phyloP scores from a whole-genome alignment of 768 basidiomycete genomes.

The Suillus occidentalis region DNA sequence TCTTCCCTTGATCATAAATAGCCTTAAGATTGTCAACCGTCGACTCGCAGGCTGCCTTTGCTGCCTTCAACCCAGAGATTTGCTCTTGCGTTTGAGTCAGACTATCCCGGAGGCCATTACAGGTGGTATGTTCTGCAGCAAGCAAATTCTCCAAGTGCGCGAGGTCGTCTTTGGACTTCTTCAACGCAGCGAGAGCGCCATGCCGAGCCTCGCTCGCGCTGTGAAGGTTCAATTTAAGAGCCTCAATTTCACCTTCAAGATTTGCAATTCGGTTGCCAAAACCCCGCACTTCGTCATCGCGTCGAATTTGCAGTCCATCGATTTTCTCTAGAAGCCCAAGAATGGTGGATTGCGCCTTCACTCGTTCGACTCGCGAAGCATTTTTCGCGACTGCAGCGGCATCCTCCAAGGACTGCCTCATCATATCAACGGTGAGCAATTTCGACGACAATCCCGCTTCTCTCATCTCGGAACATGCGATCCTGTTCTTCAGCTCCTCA shows the following conservation, averaged over 20 bases:
- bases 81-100: conserved; percentile 34
- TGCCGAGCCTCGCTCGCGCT: not conserved
- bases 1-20: conserved; percentile 30
- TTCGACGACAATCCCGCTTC: conserved; percentile 2
- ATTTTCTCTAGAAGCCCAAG: conserved; percentile 11
- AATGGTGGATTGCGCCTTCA: conserved; percentile 10
- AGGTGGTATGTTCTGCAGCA: not conserved
- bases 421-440: not conserved
- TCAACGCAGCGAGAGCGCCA: not conserved
- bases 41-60: conserved; percentile 36
- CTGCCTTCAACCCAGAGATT: conserved; percentile 28
- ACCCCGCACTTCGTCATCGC: conserved; percentile 8
- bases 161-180: not conserved
- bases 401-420: not conserved
- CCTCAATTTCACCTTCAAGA: not conserved
- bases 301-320: conserved; percentile 9
- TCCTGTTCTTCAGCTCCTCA: not conserved
- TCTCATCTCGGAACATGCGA: not conserved
- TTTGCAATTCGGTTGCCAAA: not conserved
- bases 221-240: not conserved
- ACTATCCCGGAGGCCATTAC: conserved; percentile 6
- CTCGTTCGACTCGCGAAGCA: conserved; percentile 3
- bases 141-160: not conserved
- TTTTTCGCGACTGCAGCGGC: not conserved
- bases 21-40: conserved; percentile 37